A percentile compares a stretch with the other conserved stretches of the same genome.
Evolutionary conservation across 768 basidiomycete genomes (phyloP).

Genomic region (Paxillus rubicundulus): DNA sequence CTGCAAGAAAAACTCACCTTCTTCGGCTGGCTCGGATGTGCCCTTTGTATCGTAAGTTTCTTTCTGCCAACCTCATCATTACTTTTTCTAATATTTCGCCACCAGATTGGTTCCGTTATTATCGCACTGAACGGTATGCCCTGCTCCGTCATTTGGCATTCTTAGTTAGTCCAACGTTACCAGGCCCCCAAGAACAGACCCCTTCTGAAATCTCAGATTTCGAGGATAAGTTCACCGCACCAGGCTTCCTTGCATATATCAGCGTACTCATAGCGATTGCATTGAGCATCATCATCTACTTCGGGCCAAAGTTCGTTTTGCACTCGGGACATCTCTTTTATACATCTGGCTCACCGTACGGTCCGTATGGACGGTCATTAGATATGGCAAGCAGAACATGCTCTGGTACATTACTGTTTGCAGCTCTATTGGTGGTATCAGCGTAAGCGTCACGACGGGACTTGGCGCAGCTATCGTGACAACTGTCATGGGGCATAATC

Average conservation of each 20-base stretch:
- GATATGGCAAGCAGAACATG: slow-evolving; percentile 91
- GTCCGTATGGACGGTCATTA: slow-evolving; percentile 15
- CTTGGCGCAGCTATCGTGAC: slow-evolving; percentile 89
- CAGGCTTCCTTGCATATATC: slow-evolving; percentile 75
- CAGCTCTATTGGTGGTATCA: slow-evolving; percentile 94
- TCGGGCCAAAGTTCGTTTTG: slow-evolving; percentile 65
- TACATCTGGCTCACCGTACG: slow-evolving; percentile 2
- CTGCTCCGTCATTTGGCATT: not conserved
- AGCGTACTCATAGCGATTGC: slow-evolving; percentile 62
- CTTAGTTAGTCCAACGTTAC: not conserved
- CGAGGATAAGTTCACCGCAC: slow-evolving; percentile 74
- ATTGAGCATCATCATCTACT: slow-evolving; percentile 74
- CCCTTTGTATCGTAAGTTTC: slow-evolving; percentile 76
- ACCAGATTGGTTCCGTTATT: slow-evolving; percentile 77
- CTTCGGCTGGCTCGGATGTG: slow-evolving; percentile 96
- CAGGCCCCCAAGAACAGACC: slow-evolving; percentile 68
- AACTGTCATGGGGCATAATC: slow-evolving; percentile 70
- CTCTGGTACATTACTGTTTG: slow-evolving; percentile 94
- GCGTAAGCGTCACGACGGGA: slow-evolving; percentile 92
- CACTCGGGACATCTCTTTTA: not conserved
- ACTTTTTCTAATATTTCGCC: not conserved
- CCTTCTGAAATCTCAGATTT: slow-evolving; percentile 72
- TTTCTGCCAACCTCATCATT: not conserved
- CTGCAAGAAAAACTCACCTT: slow-evolving; percentile 91
- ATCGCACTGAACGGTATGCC: slow-evolving; percentile 83